phyloP scores from a whole-genome alignment of 2,329 filamentous ascomycete species.

The Botrytis squamosa region DNA sequence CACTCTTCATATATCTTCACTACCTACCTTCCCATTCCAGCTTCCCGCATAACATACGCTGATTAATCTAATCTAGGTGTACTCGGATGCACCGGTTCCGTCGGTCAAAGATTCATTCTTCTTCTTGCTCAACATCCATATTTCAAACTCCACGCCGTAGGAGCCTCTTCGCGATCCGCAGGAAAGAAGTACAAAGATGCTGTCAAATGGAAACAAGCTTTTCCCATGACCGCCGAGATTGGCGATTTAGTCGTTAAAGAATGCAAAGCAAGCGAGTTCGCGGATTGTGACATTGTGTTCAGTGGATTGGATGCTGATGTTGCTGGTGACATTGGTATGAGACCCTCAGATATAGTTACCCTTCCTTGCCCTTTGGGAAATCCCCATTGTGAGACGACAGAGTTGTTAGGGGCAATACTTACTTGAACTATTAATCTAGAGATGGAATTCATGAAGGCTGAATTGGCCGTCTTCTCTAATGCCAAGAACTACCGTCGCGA shows the following conservation, averaged over 20 bases:
- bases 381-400: not conserved
- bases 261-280: slow-evolving; percentile 78
- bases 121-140: slow-evolving; percentile 84
- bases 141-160: slow-evolving; percentile 83
- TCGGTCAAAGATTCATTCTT: slow-evolving; percentile 93
- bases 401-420: not conserved
- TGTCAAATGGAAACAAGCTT: slow-evolving; percentile 89
- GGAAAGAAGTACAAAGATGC: slow-evolving; percentile 95
- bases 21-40: not conserved
- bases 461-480: slow-evolving; percentile 93
- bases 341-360: no score
- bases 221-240: slow-evolving; percentile 73
- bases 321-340: slow-evolving; percentile 81
- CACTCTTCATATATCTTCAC: not conserved
- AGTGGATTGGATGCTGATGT: slow-evolving; percentile 90
- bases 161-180: slow-evolving; percentile 83
- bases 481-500: slow-evolving; percentile 95
- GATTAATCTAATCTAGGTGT: slow-evolving; percentile 53
- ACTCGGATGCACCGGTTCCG: slow-evolving; percentile 87
- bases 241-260: slow-evolving; percentile 81
- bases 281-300: slow-evolving; percentile 90
- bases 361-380: not conserved
- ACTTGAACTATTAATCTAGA: slow-evolving; percentile 51
- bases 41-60: not conserved
- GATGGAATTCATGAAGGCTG: slow-evolving; percentile 83